Percentiles rank a stretch among this genome's conserved stretches.
phyloP scores from a whole-genome alignment of 2,329 filamentous ascomycete species.

The Grosmannia clavigera region DNA sequence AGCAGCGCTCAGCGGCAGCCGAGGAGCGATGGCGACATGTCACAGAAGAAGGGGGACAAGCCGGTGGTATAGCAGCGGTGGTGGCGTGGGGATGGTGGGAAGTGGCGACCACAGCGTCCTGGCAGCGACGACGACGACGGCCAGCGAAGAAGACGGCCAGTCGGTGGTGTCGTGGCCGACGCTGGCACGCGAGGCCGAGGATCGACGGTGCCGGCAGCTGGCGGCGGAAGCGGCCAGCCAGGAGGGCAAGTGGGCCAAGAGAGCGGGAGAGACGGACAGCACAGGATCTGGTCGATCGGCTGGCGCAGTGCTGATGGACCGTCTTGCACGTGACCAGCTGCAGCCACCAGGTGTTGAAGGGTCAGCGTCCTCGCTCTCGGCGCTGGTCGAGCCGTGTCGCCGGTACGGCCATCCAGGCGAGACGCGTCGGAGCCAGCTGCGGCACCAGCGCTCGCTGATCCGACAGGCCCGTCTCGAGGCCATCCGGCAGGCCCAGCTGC shows the following conservation, averaged over 20 bases:
- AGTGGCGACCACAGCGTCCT: background rate
- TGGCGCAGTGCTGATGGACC: slow-evolving; percentile 12
- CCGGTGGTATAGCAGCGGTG: background rate
- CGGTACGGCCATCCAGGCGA: slow-evolving; percentile 14
- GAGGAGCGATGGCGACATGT: background rate
- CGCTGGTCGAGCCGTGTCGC: slow-evolving; percentile 17
- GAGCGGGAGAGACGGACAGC: background rate
- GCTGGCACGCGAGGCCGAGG: slow-evolving; percentile 3
- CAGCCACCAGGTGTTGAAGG: background rate
- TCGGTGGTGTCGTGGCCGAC: slow-evolving; percentile 3
- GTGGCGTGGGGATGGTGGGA: background rate
- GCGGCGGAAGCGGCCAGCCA: background rate
- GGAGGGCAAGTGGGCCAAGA: no score
- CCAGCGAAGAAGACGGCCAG: background rate
- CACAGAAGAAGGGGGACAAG: no score
- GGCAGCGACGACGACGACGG: background rate
- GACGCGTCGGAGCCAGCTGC: slow-evolving; percentile 11
- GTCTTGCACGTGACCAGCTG: slow-evolving; percentile 13
- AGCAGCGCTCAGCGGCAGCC: no score
- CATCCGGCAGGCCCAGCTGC: slow-evolving; percentile 19
- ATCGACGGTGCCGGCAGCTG: background rate
- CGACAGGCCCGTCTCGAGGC: slow-evolving; percentile 25
- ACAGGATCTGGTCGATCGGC: background rate
- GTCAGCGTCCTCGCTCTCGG: slow-evolving; percentile 10
- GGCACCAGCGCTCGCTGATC: slow-evolving; percentile 16